Evolutionary conservation across 2,329 filamentous ascomycete species (phyloP).

Genomic region (Cyphellophora europaea): DNA sequence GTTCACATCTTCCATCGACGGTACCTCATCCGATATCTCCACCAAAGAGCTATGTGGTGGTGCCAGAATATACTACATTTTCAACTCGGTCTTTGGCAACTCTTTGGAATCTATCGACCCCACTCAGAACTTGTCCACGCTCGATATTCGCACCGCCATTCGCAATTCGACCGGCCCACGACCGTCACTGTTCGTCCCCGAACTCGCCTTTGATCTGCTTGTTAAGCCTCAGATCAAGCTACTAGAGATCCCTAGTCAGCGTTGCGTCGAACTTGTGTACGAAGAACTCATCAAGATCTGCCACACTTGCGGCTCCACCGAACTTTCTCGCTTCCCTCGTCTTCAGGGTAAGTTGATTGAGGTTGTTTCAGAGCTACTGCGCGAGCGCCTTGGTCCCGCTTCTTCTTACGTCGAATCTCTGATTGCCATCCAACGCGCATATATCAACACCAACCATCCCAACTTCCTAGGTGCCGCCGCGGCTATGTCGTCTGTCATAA

Average conservation of each 20-base stretch:
- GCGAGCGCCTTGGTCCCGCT: slow-evolving; percentile 81
- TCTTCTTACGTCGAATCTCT: slow-evolving; percentile 91
- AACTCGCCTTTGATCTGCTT: slow-evolving; percentile 92
- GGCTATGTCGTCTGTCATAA: slow-evolving; percentile 95
- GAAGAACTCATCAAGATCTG: slow-evolving; percentile 99
- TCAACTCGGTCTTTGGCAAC: slow-evolving; percentile 97
- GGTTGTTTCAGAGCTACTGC: slow-evolving; percentile 88
- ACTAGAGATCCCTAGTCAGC: slow-evolving; percentile 85
- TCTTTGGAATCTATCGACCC: slow-evolving; percentile 94
- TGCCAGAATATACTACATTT: slow-evolving; percentile 96
- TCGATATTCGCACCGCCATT: slow-evolving; percentile 94
- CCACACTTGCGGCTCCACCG: slow-evolving; percentile 93
- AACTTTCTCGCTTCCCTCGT: slow-evolving; percentile 82
- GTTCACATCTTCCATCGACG: slow-evolving; percentile 97
- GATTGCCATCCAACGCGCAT: slow-evolving; percentile 93
- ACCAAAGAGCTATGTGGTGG: slow-evolving; percentile 96
- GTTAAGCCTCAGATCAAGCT: slow-evolving; percentile 99
- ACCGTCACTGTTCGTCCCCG: slow-evolving; percentile 91
- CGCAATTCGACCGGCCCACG: slow-evolving; percentile 94
- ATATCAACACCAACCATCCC: slow-evolving; percentile 98
- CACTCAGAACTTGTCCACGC: slow-evolving; percentile 84
- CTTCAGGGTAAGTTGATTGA: slow-evolving; percentile 96
- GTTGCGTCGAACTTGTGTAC: slow-evolving; percentile 95
- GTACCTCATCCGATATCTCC: slow-evolving; percentile 96
- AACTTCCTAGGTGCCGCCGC: slow-evolving; percentile 96